Percentiles rank a stretch among this genome's conserved stretches.
These are phyloP conservation scores for Alternaria postmessia DNA, from an alignment of 2,329 filamentous ascomycete species.

Conservation along the genomic window DNA sequence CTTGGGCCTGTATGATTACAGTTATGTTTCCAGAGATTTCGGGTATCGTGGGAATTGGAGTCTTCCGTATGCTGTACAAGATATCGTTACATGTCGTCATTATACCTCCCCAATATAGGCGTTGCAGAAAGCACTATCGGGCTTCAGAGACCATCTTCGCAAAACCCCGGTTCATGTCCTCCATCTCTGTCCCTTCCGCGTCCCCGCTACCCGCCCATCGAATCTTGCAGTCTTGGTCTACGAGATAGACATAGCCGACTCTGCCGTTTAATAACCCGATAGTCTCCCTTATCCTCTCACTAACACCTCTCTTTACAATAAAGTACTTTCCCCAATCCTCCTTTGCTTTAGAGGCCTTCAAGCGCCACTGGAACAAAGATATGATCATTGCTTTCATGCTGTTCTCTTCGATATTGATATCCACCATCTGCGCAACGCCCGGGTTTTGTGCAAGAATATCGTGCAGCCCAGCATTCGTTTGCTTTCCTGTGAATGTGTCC, in stretches of 20 bases:
- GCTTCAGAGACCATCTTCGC: conserved; percentile 62
- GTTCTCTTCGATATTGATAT: conserved; percentile 90
- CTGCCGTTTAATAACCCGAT: conserved; percentile 83
- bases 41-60: conserved; percentile 13
- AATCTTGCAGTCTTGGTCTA: conserved; percentile 87
- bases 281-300: conserved; percentile 64
- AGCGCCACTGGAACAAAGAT: conserved; percentile 60
- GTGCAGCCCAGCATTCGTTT: conserved; percentile 74
- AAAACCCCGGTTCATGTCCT: conserved; percentile 71
- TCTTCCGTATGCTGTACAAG: conserved; percentile 9
- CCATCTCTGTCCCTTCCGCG: conserved; percentile 70
- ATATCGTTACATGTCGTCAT: conserved; percentile 7
- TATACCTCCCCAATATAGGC: not conserved
- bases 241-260: conserved; percentile 91
- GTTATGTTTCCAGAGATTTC: conserved; percentile 25
- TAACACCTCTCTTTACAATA: conserved; percentile 65
- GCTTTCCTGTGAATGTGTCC: conserved; percentile 69
- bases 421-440: conserved; percentile 75
- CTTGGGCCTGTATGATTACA: conserved; percentile 39
- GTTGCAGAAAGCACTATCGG: not conserved
- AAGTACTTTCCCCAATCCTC: conserved; percentile 67
- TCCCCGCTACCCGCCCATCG: conserved; percentile 89
- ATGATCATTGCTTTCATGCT: conserved; percentile 67
- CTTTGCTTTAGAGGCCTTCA: conserved; percentile 58
- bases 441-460: conserved; percentile 64